A percentile compares a stretch with the other conserved stretches of the same genome.
These are phyloP conservation scores for Populus alba DNA, from an alignment of 345 rosid genomes.

Conservation along the genomic window DNA sequence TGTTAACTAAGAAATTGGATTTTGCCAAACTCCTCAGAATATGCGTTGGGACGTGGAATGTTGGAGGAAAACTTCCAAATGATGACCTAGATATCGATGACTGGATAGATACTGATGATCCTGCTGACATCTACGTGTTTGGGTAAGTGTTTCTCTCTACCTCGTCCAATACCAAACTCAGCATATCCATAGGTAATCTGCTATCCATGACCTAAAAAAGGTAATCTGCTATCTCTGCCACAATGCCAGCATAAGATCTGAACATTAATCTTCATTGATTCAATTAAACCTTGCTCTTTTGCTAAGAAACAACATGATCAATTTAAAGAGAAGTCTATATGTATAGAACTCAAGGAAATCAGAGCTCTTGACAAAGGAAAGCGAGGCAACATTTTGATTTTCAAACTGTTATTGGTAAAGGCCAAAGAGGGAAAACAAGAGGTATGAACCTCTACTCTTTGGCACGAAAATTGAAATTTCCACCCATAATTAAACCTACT, in stretches of 20 bases:
- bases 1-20: neutral
- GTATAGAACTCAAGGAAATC: too few species aligned
- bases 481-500: neutral
- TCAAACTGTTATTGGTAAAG: neutral
- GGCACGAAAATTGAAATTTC: neutral
- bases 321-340: neutral
- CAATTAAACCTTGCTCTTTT: neutral
- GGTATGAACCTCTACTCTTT: neutral
- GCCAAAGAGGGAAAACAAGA: neutral
- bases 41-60: conserved; percentile 89
- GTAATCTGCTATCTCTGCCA: neutral
- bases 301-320: neutral
- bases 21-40: conserved; percentile 39
- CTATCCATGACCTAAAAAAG: neutral
- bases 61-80: conserved; percentile 78
- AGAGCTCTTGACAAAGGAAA: too few species aligned
- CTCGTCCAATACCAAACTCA: neutral
- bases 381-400: too few species aligned
- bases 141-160: conserved; percentile 45
- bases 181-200: neutral
- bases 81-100: conserved; percentile 86
- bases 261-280: neutral
- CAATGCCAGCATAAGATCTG: too few species aligned
- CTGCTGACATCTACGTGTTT: conserved; percentile 83
- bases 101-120: conserved; percentile 68